Evolutionary conservation across 2,329 filamentous ascomycete species (phyloP), one percentile per base, ranked within the genome.

Genomic region (Ophiostoma tasmaniense): DNA sequence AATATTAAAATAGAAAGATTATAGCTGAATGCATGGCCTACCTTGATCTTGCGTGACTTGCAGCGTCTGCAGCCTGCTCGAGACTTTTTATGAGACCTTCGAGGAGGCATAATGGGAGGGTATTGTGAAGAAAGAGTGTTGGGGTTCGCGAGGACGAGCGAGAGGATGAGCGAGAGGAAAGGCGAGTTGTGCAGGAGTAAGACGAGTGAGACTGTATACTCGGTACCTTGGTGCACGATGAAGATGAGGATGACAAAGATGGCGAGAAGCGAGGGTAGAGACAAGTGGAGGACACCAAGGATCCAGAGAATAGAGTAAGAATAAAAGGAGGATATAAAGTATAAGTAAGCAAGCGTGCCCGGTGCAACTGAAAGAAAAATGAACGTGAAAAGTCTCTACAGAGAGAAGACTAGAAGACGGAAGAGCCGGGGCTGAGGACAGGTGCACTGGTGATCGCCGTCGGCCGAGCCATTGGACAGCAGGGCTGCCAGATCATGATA

Each of bases 11-110:
- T 7, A 33, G 55, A 13, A 33, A 33, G n/a, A n/a, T n/a, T n/a
- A n/a, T n/a, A n/a, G n/a, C n/a, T n/a, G n/a, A 61, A 4, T 7
- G 10, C 25, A 59, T 10, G 30, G n/a, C 73, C 66, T 78, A 88
- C 87, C 85, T 90, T 90, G 75, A 90, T 89, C 77, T 90, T 90
- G 71, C 88, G 81, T 68, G 81, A 80, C 78, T 90, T 90, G 78
- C 88, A 90, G 70, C 85, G 80, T 71, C 83, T 82, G 74, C 88
- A 90, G 64, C 88, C 88, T 67, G 87, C 84, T 73, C 88, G 83
- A 69, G 87, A 89, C 79, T 90, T 90, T 76, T 89, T 90, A 77
- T 90, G 88, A 59, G 87, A 88, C 76, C 87, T 82, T 74, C 87
- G 81, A 37, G 87, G 87, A 71, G 87, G 85, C 87, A 89, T 89